Evolutionary conservation across 495 filamentous ascomycete genomes (phyloP), one percentile per base, ranked within the genome.

Genomic region (Aspergillus ellipticus): DNA sequence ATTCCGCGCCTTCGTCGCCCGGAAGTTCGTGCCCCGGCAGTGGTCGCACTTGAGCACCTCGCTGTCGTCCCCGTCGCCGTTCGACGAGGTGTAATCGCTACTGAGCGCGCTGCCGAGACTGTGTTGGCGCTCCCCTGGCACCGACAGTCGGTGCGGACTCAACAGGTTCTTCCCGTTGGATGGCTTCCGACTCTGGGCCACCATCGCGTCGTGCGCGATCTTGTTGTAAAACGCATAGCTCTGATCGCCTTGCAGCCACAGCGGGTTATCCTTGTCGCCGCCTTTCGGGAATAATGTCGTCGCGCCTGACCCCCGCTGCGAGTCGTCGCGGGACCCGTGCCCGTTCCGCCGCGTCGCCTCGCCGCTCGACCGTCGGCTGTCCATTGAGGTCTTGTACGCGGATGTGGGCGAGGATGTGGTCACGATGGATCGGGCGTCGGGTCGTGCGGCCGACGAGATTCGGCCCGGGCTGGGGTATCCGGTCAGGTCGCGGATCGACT

Each of bases 161-260:
- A 74, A 60, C 0, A 71, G 60, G 3, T 65, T 55, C 11, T 28
- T 48, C 6, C 45, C 22, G 24, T 16, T 15, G 22, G 67, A 65
- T 0, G 58, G 46, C 6, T 66, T 57, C 26, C 63, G 66, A 16
- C 69, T 67, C 10, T 59, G 64, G 17, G 66, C 67, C 1, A 76
- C 75, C 33, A 77, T 42, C 7, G 76, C 76, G 53, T 77, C 71
- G 47, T 77, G 76, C 15, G 71, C 67, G 48, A 75, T 73, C 29
- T 75, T 74, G 43, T 76, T 79, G 73, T 80, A 83, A 58, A 75
- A 83, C 6, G 75, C 73, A 48, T 79, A 76, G 67, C 73, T 79
- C 29, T 80, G 79, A 16, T 79, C 78, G 21, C 74, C 77, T 58
- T 77, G 73, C 2, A 81, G 56, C 74, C 78, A 80, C 17, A 80